phyloP scores from a whole-genome alignment of 305 asterid species.

The Fraxinus latifolia region DNA sequence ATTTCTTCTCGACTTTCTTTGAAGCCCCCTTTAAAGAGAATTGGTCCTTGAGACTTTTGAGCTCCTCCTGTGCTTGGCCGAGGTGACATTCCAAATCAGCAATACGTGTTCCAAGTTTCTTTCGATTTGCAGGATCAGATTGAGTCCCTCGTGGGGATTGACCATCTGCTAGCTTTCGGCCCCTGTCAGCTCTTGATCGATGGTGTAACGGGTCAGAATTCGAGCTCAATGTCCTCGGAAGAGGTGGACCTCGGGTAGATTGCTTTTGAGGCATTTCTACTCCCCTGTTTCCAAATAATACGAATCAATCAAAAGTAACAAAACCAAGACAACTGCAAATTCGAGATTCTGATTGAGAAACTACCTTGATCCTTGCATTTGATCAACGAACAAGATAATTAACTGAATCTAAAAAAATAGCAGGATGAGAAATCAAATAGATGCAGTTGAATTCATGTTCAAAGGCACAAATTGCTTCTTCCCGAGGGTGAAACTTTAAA shows the following conservation, averaged over 20 bases:
- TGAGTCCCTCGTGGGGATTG: slow-evolving; percentile 68
- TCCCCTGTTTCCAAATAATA: slow-evolving; percentile 37
- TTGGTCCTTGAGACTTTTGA: slow-evolving; percentile 65
- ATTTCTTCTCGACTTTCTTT: slow-evolving; percentile 55
- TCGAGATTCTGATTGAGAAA: slow-evolving; percentile 4
- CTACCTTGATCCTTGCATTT: slow-evolving; percentile 82
- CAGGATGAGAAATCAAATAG: not conserved
- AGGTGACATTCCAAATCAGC: slow-evolving; percentile 85
- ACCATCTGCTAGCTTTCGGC: slow-evolving; percentile 54
- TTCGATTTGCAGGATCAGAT: slow-evolving; percentile 51
- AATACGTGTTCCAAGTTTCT: slow-evolving; percentile 81
- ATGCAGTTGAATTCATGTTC: not conserved
- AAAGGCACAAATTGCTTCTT: not conserved
- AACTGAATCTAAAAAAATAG: slow-evolving; percentile 26
- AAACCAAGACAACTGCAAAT: not conserved
- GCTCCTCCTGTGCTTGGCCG: slow-evolving; percentile 84
- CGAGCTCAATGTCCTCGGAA: slow-evolving; percentile 62
- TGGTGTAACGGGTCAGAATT: slow-evolving; percentile 59
- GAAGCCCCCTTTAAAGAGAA: slow-evolving; percentile 59
- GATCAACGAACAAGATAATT: not conserved
- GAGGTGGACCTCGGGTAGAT: slow-evolving; percentile 56
- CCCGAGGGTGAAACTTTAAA: not conserved
- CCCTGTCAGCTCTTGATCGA: slow-evolving; percentile 53
- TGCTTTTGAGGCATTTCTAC: slow-evolving; percentile 68
- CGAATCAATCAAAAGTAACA: slow-evolving; percentile 11